Base-by-base conservation (phyloP, 805 yeast genomes). In the Wickerhamomyces sydowiorum region DNA sequence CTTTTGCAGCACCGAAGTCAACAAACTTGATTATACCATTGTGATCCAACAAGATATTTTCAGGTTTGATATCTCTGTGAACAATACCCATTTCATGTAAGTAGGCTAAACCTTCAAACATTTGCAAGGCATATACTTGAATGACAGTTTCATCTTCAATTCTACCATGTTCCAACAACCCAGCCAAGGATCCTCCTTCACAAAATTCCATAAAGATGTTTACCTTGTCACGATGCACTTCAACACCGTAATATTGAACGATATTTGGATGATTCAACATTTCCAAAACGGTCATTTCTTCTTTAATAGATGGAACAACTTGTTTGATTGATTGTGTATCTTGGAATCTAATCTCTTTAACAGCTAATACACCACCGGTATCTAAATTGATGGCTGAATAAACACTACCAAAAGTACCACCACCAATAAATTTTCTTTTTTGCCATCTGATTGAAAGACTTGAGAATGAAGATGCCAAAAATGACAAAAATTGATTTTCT, bases 41-140 rank as follows among this genome's bases (percentile, higher is more conserved):
- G 61, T 84, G 95, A 63, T 91, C 97, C 40, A 91, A 67, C 35
- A 91, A 66, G 36, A 91, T 84, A 57, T 93, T 91, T 52, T 88
- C 99, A 0, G 99, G 99, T 65, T 93, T 93, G 51, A 93, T 86
- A 59, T 93, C 99, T 41, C 98, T 76, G 62, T 93, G 99, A n/a
- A 89, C 91, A 57, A 93, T 88, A 13, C 96, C 96, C 38, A 89
- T 81, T 53, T 86, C 93, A 61, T 93, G 99, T 42, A 93, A 73
- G 58, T 91, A 93, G 0, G 97, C 95, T 51, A 93, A 67, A 3
- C 98, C 99, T 67, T 93, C 98, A 36, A 93, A 74, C 85, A 93
- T 78, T 60, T 93, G 97, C 43, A 91, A 65, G 0, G 96, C 79
- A 59, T 90, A 91, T 23, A 90, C 83, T 60, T 89, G 96, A 24